Percentiles rank a stretch among this genome's conserved stretches.
Conservation (phyloP, 2,329 filamentous ascomycete genomes). For the Cytospora chrysosperma region DNA sequence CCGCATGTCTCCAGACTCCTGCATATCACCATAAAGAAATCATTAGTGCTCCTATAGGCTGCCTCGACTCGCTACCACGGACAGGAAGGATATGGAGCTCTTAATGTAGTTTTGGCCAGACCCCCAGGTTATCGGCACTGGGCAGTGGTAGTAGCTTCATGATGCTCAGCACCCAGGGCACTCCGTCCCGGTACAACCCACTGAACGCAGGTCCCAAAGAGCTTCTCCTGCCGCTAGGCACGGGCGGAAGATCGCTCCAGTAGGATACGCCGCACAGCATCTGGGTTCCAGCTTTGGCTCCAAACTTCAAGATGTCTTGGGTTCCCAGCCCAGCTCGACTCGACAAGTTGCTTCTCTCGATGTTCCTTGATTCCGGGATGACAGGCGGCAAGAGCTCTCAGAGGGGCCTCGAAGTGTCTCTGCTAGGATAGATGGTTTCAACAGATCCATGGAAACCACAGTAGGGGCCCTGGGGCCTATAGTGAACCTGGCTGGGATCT, state of each 20-base stretch:
- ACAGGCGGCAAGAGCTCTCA: neutral
- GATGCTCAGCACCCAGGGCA: too few relatives aligned
- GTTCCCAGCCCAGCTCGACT: neutral
- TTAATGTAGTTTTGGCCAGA: neutral
- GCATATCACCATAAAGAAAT: neutral
- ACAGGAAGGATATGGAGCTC: neutral
- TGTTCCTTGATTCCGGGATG: neutral
- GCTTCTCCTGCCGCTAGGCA: neutral
- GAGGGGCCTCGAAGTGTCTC: neutral
- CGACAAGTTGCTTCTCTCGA: neutral
- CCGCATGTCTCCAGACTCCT: neutral
- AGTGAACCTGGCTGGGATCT: constrained; percentile 1
- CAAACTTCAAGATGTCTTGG: too few relatives aligned
- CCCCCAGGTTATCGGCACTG: neutral
- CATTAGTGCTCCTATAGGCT: neutral
- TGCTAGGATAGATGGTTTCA: neutral
- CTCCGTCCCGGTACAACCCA: neutral
- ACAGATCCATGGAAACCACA: neutral
- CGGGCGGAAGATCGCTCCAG: neutral
- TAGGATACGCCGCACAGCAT: neutral
- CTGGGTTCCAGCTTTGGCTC: neutral
- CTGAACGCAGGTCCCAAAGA: neutral
- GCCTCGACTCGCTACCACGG: neutral
- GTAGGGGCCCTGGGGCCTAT: neutral
- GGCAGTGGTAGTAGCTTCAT: neutral